These are phyloP conservation scores for Tolypocladium pustulatum DNA, from an alignment of 2,329 filamentous ascomycete genomes.

Conservation along the genomic window DNA sequence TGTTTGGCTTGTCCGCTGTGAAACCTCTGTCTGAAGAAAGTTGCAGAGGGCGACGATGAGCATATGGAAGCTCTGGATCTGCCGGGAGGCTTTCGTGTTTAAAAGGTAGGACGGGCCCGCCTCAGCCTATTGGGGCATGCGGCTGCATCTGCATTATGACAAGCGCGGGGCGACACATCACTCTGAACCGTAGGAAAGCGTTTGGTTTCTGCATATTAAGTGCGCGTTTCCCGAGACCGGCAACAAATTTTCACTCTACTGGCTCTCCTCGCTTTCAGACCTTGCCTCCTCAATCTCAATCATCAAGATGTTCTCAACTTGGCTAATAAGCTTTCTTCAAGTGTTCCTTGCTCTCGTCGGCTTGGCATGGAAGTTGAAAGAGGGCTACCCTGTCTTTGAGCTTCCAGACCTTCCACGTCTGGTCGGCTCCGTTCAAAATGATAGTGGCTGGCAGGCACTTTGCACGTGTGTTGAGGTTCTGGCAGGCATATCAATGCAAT, in stretches of 20 bases:
- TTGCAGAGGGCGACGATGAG: not conserved
- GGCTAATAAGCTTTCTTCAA: slow-evolving; percentile 4
- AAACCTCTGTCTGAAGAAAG: not conserved
- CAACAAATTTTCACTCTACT: not conserved
- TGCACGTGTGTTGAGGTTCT: not conserved
- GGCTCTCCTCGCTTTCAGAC: not conserved
- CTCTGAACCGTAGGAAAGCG: not conserved
- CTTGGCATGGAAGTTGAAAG: slow-evolving; percentile 3
- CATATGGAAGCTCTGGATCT: not conserved
- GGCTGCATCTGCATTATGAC: not conserved
- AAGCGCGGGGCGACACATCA: not conserved
- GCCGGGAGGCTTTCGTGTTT: not conserved
- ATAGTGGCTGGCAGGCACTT: not conserved
- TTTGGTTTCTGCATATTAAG: not conserved
- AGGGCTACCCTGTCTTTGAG: slow-evolving; percentile 2
- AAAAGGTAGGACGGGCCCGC: not conserved
- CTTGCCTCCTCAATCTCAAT: not conserved
- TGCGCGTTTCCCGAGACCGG: not conserved
- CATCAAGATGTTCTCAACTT: not conserved
- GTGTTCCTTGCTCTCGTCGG: not conserved
- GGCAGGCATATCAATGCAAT: not conserved
- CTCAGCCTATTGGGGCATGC: not conserved
- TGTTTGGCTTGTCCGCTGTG: not conserved
- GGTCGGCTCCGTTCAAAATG: not conserved
- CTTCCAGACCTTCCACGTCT: not conserved